A percentile compares a stretch with the other conserved stretches of the same genome.
Evolutionary conservation across 345 rosid genomes (phyloP).

Genomic region (Iberis pinnata): DNA sequence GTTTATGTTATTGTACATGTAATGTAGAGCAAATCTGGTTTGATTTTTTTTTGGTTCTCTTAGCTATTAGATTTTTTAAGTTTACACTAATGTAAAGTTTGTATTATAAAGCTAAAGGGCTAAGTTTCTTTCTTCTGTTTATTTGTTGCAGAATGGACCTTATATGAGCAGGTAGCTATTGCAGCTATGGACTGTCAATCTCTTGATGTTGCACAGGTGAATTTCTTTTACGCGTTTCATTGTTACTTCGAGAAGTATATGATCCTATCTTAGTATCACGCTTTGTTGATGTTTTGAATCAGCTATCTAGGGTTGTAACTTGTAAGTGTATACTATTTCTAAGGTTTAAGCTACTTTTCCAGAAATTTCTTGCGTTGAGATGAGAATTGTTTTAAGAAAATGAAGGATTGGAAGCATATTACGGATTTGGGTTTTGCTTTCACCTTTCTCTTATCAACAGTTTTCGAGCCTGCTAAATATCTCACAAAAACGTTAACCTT

Average conservation of each 20-base stretch:
- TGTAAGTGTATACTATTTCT: not conserved
- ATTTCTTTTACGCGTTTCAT: not conserved
- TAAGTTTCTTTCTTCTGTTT: not conserved
- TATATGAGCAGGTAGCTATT: constrained; percentile 84
- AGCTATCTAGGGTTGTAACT: too few relatives aligned
- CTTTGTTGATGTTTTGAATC: not conserved
- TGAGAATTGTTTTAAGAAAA: not conserved
- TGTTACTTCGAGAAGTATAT: constrained; percentile 3
- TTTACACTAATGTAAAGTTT: not conserved
- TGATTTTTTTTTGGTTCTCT: not conserved
- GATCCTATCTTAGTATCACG: not conserved
- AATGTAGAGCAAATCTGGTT: not conserved
- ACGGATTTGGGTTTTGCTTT: not conserved
- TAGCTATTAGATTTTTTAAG: not conserved
- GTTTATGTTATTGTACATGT: too few relatives aligned
- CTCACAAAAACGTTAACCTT: not conserved
- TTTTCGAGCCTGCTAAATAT: constrained; percentile 4
- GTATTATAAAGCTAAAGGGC: not conserved
- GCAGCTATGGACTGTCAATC: constrained; percentile 97
- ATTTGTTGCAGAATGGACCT: constrained; percentile 66
- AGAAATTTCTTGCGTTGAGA: not conserved
- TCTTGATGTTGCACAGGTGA: constrained; percentile 77
- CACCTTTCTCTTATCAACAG: not conserved
- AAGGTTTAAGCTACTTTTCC: not conserved
- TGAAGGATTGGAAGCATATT: not conserved